These are phyloP conservation scores for Dictyostelium citrinum DNA, from an alignment of 78 protist genomes.

Conservation along the genomic window DNA sequence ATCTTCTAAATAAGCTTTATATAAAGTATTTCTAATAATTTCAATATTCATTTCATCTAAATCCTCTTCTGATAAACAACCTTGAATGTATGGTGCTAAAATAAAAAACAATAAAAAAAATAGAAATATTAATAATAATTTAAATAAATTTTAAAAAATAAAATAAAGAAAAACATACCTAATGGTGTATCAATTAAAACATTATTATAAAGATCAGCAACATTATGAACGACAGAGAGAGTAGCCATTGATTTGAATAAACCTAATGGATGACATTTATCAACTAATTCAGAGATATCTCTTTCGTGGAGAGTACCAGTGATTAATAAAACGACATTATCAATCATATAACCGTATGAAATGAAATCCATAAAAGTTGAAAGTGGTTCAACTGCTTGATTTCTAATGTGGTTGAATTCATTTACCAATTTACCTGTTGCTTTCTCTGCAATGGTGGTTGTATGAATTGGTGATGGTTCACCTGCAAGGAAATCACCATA, in stretches of 20 bases:
- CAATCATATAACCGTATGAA: slow-evolving; percentile 98
- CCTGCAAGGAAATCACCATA: slow-evolving; percentile 96
- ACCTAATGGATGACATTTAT: slow-evolving; percentile 98
- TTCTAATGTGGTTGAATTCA: slow-evolving; percentile 92
- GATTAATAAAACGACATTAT: slow-evolving; percentile 96
- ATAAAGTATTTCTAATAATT: slow-evolving; percentile 94
- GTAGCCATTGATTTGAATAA: slow-evolving; percentile 90
- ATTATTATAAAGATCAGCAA: slow-evolving; percentile 92
- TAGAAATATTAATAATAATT: background rate
- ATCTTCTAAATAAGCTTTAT: slow-evolving; percentile 98
- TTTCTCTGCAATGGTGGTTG: slow-evolving; percentile 80
- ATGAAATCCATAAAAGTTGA: slow-evolving; percentile 97
- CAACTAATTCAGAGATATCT: slow-evolving; percentile 88
- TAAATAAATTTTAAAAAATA: background rate
- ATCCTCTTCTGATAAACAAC: slow-evolving; percentile 84
- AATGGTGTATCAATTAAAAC: slow-evolving; percentile 98
- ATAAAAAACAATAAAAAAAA: too few species aligned
- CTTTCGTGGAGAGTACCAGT: slow-evolving; percentile 95
- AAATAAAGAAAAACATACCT: slow-evolving; percentile 7
- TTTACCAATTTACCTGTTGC: slow-evolving; percentile 69
- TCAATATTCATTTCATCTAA: slow-evolving; percentile 97
- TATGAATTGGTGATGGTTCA: slow-evolving; percentile 94
- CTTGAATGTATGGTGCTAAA: slow-evolving; percentile 82
- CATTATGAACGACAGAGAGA: slow-evolving; percentile 80
- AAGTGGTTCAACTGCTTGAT: slow-evolving; percentile 94